phyloP scores from a whole-genome alignment of 352 stramenopile genomes.

The Phytopythium cucurbitacearum region DNA sequence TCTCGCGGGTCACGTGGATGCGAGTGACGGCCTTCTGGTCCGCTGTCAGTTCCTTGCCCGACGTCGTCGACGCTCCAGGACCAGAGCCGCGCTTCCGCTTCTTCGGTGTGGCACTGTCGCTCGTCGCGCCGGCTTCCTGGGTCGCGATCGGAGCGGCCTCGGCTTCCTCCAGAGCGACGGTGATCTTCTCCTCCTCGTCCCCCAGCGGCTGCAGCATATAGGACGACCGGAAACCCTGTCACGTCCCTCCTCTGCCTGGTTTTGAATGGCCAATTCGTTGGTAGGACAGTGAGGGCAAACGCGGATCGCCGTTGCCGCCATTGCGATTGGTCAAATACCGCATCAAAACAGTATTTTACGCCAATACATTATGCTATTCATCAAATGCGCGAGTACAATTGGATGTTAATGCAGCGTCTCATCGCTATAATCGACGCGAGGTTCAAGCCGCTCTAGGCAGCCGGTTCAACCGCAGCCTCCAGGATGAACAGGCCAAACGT shows the following conservation, averaged over 20 bases:
- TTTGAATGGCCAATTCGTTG: too few relatives aligned
- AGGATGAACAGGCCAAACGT: too few relatives aligned
- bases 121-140: not conserved
- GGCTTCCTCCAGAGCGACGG: conserved; percentile 16
- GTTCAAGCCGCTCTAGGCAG: too few relatives aligned
- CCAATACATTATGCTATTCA: too few relatives aligned
- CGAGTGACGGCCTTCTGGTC: conserved; percentile 77
- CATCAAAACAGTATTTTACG: too few relatives aligned
- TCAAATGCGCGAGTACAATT: too few relatives aligned
- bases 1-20: conserved; percentile 66
- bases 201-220: conserved; percentile 44
- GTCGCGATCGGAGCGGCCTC: conserved; percentile 9
- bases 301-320: too few relatives aligned
- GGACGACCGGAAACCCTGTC: not conserved
- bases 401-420: too few relatives aligned
- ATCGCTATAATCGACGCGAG: too few relatives aligned
- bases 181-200: conserved; percentile 32
- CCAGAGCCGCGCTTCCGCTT: conserved; percentile 21
- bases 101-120: conserved; percentile 10
- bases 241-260: conserved; percentile 34
- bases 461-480: too few relatives aligned
- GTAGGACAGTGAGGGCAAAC: too few relatives aligned
- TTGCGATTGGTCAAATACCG: too few relatives aligned
- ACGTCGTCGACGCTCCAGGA: conserved; percentile 10
- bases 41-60: conserved; percentile 55